phyloP scores from a whole-genome alignment of 176 grass and related monocot genomes.

The Dendrocalamus sinicus region DNA sequence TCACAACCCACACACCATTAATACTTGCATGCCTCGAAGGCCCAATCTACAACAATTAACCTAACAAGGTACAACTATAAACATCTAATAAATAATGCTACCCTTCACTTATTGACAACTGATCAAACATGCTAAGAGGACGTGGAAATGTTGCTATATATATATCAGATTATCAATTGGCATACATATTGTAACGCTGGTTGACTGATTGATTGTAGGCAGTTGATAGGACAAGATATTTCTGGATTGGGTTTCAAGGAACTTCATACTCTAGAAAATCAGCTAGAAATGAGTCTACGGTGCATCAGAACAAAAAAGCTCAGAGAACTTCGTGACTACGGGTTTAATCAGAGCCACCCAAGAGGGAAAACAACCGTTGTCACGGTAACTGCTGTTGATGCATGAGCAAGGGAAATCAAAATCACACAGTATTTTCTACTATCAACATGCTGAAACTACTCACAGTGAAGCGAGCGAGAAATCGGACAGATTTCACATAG shows the following conservation, averaged over 20 bases:
- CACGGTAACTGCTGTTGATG: no score
- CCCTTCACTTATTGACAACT: not conserved
- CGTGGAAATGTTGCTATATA: not conserved
- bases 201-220: conserved; percentile 41
- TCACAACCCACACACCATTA: not conserved
- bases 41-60: not conserved
- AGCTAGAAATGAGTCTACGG: conserved; percentile 67
- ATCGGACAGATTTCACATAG: no score
- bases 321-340: no score
- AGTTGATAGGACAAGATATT: conserved; percentile 80
- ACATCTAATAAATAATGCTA: not conserved
- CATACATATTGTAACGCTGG: not conserved
- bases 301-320: conserved; percentile 72
- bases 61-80: not conserved
- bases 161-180: not conserved
- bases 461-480: no score
- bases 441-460: no score
- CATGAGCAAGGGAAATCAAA: no score
- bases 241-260: conserved; percentile 67
- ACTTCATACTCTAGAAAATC: conserved; percentile 72
- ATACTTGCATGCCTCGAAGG: not conserved
- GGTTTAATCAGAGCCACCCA: no score
- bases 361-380: no score
- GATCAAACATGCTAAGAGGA: not conserved
- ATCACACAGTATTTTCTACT: no score